These are phyloP conservation scores for Mycena haematopus DNA, from an alignment of 768 basidiomycete species.

Conservation along the genomic window DNA sequence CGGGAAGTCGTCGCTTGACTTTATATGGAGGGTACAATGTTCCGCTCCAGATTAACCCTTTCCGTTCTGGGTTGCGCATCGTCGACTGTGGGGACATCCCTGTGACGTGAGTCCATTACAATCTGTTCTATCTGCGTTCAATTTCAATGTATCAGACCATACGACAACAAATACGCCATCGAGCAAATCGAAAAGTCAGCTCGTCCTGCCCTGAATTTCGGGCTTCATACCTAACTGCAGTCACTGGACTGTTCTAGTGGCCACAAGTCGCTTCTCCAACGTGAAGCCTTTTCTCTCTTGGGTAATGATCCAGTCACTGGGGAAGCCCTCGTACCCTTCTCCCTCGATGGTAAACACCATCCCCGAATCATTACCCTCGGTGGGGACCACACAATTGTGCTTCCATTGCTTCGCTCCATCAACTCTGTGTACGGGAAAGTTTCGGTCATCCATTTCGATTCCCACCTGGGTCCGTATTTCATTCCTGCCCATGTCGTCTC, in stretches of 20 bases:
- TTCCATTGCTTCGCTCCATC: slow-evolving; percentile 69
- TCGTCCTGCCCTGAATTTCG: neutral
- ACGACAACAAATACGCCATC: slow-evolving; percentile 77
- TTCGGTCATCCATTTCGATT: slow-evolving; percentile 87
- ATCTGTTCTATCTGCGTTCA: neutral
- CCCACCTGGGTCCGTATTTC: slow-evolving; percentile 59
- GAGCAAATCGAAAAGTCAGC: slow-evolving; percentile 66
- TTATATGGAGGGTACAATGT: slow-evolving; percentile 83
- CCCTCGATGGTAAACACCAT: slow-evolving; percentile 75
- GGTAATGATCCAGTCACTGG: slow-evolving; percentile 70
- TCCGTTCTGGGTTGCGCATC: slow-evolving; percentile 67
- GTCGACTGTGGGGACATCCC: slow-evolving; percentile 84
- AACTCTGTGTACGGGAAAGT: slow-evolving; percentile 80
- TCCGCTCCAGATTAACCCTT: slow-evolving; percentile 75
- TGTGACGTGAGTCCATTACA: slow-evolving; percentile 52
- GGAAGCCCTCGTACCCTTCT: slow-evolving; percentile 59
- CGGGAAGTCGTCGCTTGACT: slow-evolving; percentile 77
- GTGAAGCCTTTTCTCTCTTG: slow-evolving; percentile 64
- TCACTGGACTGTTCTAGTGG: slow-evolving; percentile 43
- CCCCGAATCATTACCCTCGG: slow-evolving; percentile 85
- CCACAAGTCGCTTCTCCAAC: slow-evolving; percentile 73
- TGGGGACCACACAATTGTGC: slow-evolving; percentile 85
- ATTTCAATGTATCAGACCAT: slow-evolving; percentile 49
- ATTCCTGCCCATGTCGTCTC: slow-evolving; percentile 28
- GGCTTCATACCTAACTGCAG: neutral